Percentiles rank a stretch among this genome's conserved stretches.
Conservation (phyloP, 331 rosid genomes). For the Quercus tomentella region DNA sequence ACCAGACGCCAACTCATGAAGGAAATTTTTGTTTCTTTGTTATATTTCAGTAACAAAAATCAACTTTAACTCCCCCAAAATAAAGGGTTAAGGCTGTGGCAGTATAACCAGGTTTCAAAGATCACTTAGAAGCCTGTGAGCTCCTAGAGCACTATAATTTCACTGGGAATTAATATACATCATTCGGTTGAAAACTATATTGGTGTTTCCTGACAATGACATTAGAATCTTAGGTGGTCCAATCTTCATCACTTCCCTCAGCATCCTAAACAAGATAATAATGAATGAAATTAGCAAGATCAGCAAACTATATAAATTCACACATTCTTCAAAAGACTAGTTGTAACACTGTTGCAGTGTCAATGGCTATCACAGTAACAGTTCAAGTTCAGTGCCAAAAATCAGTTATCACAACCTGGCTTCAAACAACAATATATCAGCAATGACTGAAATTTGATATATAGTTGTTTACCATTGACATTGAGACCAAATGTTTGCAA, state of each 20-base stretch:
- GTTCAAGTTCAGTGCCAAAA: neutral
- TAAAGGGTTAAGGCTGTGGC: no score
- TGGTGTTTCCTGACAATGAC: neutral
- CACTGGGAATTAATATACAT: constrained; percentile 2
- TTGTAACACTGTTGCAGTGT: neutral
- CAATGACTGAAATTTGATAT: neutral
- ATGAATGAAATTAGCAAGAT: neutral
- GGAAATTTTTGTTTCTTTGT: no score
- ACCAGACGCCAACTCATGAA: no score
- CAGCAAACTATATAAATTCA: constrained; percentile 1
- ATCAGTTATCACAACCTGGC: neutral
- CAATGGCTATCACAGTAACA: neutral
- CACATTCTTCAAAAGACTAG: neutral
- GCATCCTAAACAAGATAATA: constrained; percentile 38
- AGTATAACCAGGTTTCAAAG: no score
- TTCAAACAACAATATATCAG: neutral
- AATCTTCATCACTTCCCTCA: constrained; percentile 65
- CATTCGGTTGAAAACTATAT: neutral
- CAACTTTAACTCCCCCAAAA: no score
- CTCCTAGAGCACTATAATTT: neutral
- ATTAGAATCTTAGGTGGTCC: constrained; percentile 48
- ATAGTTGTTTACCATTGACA: neutral
- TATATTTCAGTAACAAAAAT: no score
- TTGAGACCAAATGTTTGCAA: neutral
- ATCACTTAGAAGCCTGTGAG: no score